Conservation (phyloP, 257 asterid species). For the Capsicum rhomboideum region DNA sequence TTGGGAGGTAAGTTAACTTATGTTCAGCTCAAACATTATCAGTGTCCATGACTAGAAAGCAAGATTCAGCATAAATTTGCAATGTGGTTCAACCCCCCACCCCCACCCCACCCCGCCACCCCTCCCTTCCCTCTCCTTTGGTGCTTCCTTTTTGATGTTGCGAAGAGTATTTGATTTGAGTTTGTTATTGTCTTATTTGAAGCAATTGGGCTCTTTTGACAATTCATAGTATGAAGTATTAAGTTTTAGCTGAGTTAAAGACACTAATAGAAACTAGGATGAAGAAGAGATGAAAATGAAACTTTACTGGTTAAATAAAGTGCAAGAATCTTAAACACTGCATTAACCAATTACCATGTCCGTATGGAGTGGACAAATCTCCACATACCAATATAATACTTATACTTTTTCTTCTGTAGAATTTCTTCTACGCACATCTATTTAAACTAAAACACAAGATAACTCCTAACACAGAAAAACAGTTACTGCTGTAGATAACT, state of each 20-base stretch:
- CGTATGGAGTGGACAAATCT: no score
- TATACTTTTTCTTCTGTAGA: no score
- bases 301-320: no score
- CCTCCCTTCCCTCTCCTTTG: background rate
- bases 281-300: no score
- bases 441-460: no score
- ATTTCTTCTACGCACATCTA: no score
- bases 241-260: background rate
- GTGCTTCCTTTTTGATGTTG: background rate
- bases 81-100: background rate
- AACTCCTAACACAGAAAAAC: no score
- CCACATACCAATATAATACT: no score
- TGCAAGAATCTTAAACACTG: no score
- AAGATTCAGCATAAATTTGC: background rate
- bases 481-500: no score
- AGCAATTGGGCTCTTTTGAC: background rate
- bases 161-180: background rate
- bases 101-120: no score
- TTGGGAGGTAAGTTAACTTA: conserved; percentile 51
- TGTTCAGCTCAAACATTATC: background rate
- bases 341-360: no score
- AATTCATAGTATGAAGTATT: background rate
- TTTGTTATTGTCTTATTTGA: background rate
- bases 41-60: background rate
- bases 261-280: background rate